Evolutionary conservation across 768 basidiomycete genomes (phyloP).

Genomic region (Tephrocybe sp.): DNA sequence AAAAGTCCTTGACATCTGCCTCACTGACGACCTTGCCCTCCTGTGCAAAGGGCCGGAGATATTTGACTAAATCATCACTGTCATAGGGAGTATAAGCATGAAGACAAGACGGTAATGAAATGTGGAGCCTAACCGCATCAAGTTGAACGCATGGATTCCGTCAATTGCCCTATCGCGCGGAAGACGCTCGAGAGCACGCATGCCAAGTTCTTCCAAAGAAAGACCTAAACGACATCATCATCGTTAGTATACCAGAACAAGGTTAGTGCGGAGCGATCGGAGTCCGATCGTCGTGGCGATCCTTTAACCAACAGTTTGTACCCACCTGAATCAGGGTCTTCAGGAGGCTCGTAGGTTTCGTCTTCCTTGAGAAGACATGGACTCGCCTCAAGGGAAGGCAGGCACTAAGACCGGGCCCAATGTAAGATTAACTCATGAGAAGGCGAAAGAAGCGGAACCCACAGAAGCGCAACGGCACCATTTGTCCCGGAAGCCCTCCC

Average conservation of each 20-base stretch:
- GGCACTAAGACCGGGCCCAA: conserved; percentile 50
- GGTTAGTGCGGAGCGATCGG: conserved; percentile 12
- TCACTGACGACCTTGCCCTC: conserved; percentile 75
- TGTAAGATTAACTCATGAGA: conserved; percentile 8
- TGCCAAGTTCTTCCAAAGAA: conserved; percentile 80
- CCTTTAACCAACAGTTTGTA: conserved; percentile 4
- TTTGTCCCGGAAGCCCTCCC: conserved; percentile 68
- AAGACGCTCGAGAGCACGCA: conserved; percentile 71
- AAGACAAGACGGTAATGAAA: conserved; percentile 2
- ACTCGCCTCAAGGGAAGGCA: conserved; percentile 49
- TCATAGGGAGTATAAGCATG: conserved; percentile 3
- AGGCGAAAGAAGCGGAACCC: conserved; percentile 19
- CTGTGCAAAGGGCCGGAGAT: conserved; percentile 78
- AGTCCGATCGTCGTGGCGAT: conserved; percentile 8
- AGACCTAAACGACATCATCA: conserved; percentile 47
- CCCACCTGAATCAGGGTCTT: conserved; percentile 81
- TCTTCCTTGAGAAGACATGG: conserved; percentile 75
- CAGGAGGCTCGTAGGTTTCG: conserved; percentile 82
- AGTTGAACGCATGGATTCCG: conserved; percentile 81
- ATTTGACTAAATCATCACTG: conserved; percentile 71
- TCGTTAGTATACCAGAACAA: conserved; percentile 8
- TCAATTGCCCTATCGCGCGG: conserved; percentile 83
- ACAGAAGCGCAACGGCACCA: conserved; percentile 78
- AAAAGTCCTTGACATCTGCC: conserved; percentile 68
- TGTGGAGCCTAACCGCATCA: conserved; percentile 61